Conservation (phyloP, 352 stramenopile species). For the Phytophthora aleatoria region DNA sequence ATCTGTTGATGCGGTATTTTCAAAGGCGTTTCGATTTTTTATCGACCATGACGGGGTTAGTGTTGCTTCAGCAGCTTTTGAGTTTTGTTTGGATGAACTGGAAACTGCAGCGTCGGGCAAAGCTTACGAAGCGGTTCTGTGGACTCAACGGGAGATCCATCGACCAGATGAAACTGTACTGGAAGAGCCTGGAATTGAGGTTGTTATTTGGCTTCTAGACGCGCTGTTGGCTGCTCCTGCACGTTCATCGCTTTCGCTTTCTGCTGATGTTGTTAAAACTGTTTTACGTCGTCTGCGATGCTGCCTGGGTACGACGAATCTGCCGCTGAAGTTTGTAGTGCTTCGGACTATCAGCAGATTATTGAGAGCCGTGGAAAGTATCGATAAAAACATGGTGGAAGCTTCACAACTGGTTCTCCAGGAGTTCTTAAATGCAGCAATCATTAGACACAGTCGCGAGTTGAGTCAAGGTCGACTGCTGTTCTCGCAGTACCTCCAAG, state of each 20-base stretch:
- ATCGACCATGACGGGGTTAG: neutral
- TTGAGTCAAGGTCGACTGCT: constrained; percentile 60
- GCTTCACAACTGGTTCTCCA: constrained; percentile 21
- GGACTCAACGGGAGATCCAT: constrained; percentile 74
- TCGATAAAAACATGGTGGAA: neutral
- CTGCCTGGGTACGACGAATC: constrained; percentile 52
- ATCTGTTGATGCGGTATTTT: constrained; percentile 22
- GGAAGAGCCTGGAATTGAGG: constrained; percentile 77
- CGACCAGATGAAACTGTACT: constrained; percentile 51
- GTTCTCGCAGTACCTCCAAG: constrained; percentile 76
- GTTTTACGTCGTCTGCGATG: constrained; percentile 31
- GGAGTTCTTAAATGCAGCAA: constrained; percentile 57
- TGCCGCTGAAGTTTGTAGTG: constrained; percentile 66
- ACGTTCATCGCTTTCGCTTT: neutral
- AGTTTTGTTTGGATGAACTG: constrained; percentile 65
- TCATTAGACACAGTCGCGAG: constrained; percentile 57
- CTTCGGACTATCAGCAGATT: constrained; percentile 59
- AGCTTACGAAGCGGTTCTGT: constrained; percentile 67
- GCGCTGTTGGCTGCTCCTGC: constrained; percentile 30
- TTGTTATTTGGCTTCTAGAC: constrained; percentile 72
- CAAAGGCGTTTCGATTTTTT: constrained; percentile 21
- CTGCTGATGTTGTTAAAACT: constrained; percentile 3
- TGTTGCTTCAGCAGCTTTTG: constrained; percentile 39
- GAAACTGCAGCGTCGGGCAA: constrained; percentile 56
- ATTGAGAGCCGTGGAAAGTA: constrained; percentile 21